A percentile compares a stretch with the other conserved stretches of the same genome.
Conservation (phyloP, 306 rosid species). For the Vigna unguiculata region DNA sequence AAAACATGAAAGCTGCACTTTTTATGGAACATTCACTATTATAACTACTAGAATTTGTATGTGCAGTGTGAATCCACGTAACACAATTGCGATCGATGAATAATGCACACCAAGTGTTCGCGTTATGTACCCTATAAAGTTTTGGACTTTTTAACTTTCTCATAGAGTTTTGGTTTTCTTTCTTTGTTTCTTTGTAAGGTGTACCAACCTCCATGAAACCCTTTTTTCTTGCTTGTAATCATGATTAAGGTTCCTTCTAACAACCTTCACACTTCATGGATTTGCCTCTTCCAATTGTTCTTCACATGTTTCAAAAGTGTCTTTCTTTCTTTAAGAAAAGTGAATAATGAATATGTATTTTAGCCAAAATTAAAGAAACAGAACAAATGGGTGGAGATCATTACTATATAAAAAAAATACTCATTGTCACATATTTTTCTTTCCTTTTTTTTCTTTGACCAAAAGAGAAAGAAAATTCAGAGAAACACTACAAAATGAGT, state of each 20-base stretch:
- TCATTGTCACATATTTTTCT: neutral
- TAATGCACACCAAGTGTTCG: neutral
- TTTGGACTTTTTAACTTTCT: neutral
- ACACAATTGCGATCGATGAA: neutral
- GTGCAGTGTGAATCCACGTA: neutral
- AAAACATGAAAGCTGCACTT: neutral
- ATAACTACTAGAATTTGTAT: neutral
- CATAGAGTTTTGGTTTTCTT: neutral
- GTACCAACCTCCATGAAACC: slow-evolving; percentile 5
- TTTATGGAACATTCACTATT: neutral
- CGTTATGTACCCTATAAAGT: neutral
- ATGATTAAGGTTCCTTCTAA: slow-evolving; percentile 11
- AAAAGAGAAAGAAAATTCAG: neutral
- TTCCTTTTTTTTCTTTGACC: neutral
- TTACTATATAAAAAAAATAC: neutral
- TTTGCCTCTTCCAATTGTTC: neutral
- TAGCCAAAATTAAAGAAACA: neutral
- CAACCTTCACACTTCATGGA: neutral
- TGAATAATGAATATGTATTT: neutral
- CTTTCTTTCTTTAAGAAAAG: no score
- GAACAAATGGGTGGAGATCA: neutral
- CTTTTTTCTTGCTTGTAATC: neutral
- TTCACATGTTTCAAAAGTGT: neutral
- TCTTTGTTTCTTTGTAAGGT: neutral
- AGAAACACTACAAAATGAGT: neutral